Evolutionary conservation across 805 yeast species (phyloP), one percentile per base, ranked within the genome.

Genomic region (Jamesozyma jinghongensis): DNA sequence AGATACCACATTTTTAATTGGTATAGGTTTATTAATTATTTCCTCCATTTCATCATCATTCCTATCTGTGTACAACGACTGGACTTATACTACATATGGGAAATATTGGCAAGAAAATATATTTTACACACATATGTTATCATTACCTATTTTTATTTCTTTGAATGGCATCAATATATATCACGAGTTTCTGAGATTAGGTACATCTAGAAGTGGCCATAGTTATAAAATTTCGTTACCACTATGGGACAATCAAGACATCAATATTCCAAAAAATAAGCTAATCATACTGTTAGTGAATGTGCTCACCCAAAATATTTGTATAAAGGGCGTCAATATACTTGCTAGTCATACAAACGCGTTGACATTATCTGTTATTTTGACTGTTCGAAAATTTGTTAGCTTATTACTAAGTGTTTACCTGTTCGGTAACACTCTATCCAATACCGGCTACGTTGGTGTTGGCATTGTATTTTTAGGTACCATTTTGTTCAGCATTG

Each of bases 311-410:
- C 85, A 79, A 56, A 67, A 71, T 47, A 38, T 76, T 3, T 83
- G 94, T 53, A 75, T 79, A 1, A 61, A 73, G 11, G 87, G 90
- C 4, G 90, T 82, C 11, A 80, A 78, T 52, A 66, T 66, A 51
- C 61, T 83, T 19, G 76, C 79, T 0, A 74, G 81, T 16, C 56
- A 56, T 6, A 69, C 79, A 1, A 66, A 73, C n/a, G 81, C 88
- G 0, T 55, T 83, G 33, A 77, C 85, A 0, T 73, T 82, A 2
- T 70, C 79, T 0, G 73, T 83, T 11, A 73, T 78, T 0, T 62
- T 82, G 19, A 65, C 79, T 28, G 56, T 81, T 10, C 67, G 92
- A 36, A 79, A 81, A 56, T 74, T 81, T 44, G 57, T 70, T 8
- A 77, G 85, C 41, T 61, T 84, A 44, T 38, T 75, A 28, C 48